Conservation (phyloP, 805 yeast genomes). For the Yarrowia phangngaensis region DNA sequence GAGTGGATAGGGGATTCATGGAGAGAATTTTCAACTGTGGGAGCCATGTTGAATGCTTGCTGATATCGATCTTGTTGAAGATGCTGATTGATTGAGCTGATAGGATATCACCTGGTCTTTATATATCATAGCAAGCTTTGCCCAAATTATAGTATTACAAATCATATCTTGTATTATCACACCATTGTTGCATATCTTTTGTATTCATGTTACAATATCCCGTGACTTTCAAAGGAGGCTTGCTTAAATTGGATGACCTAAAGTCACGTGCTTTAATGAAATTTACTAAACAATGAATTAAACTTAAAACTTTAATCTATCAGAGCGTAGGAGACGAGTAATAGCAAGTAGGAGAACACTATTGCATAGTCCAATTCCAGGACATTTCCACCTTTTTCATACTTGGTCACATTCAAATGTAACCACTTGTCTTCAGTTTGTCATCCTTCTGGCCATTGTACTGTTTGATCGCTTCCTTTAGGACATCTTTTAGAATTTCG, state of each 20-base stretch:
- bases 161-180: conserved; percentile 9
- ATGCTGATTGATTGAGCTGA: background rate
- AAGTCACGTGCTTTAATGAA: conserved; percentile 26
- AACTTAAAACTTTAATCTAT: background rate
- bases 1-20: conserved; percentile 14
- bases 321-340: no score
- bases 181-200: conserved; percentile 23
- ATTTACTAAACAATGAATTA: background rate
- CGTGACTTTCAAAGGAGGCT: conserved; percentile 15
- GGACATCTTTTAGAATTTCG: conserved; percentile 18
- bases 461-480: conserved; percentile 5
- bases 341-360: no score
- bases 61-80: conserved; percentile 16
- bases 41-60: conserved; percentile 26
- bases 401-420: conserved; percentile 16
- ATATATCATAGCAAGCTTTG: conserved; percentile 9
- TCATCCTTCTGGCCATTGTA: conserved; percentile 7
- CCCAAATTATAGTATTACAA: conserved; percentile 8
- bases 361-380: no score
- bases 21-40: conserved; percentile 20
- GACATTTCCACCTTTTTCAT: no score
- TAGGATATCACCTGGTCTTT: conserved; percentile 2
- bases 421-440: conserved; percentile 17
- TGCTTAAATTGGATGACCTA: conserved; percentile 13
- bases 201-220: conserved; percentile 15